Evolutionary conservation across 2,329 filamentous ascomycete genomes (phyloP).

Genomic region (Ceratocystis lukuohia): DNA sequence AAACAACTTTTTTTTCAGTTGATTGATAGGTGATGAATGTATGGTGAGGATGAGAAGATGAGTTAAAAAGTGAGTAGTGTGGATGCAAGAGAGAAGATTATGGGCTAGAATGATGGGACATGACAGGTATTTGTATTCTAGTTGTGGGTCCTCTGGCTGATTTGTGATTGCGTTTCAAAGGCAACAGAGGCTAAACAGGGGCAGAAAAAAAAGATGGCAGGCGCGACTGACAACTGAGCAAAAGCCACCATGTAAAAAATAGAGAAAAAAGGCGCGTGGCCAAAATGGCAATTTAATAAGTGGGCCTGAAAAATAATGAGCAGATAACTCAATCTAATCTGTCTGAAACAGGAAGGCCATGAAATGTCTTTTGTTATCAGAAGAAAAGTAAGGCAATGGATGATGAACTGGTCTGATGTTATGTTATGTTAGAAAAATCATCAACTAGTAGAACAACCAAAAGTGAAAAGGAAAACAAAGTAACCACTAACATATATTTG

Average conservation of each 20-base stretch:
- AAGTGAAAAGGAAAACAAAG: background rate
- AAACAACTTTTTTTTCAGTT: constrained; percentile 25
- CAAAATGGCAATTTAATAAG: background rate
- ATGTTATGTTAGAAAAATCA: background rate
- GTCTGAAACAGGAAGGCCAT: background rate
- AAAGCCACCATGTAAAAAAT: background rate
- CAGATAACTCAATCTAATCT: background rate
- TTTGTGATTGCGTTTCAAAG: constrained; percentile 20
- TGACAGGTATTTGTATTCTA: constrained; percentile 25
- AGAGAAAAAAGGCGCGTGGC: constrained; percentile 11
- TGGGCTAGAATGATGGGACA: background rate
- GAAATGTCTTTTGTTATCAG: background rate
- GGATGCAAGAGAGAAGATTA: constrained; percentile 32
- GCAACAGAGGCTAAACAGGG: background rate
- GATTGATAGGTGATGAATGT: constrained; percentile 26
- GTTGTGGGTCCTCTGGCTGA: constrained; percentile 21
- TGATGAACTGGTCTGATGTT: background rate
- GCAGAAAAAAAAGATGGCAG: background rate
- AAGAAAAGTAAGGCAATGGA: background rate
- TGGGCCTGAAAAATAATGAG: background rate
- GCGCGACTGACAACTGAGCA: background rate
- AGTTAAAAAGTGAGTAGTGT: constrained; percentile 24
- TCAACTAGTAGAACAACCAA: background rate
- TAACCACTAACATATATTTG: background rate
- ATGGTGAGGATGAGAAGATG: constrained; percentile 1